These are phyloP conservation scores for Ceratobasidium sp. DNA, from an alignment of 1,284 basidiomycete genomes.

Conservation along the genomic window DNA sequence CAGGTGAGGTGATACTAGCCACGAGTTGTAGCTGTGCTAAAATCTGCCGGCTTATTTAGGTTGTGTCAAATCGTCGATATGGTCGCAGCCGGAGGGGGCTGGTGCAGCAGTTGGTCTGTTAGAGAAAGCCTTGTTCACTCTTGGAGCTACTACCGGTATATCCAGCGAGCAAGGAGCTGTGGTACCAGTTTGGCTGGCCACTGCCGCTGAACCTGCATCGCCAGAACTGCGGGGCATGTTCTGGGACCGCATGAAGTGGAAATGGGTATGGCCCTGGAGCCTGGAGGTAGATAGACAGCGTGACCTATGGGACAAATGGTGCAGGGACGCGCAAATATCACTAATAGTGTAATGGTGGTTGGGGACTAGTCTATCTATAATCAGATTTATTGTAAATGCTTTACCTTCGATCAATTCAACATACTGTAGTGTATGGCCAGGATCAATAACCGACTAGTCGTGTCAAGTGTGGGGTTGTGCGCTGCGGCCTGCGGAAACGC, in stretches of 20 bases:
- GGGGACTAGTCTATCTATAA: no score
- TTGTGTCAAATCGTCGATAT: slow-evolving; percentile 12
- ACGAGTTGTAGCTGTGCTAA: not conserved
- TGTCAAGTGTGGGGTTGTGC: no score
- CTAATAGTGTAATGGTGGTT: not conserved
- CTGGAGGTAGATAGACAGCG: slow-evolving; percentile 19
- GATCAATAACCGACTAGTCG: no score
- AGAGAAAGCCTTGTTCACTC: not conserved
- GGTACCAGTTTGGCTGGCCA: slow-evolving; percentile 32
- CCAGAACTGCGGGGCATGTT: slow-evolving; percentile 37
- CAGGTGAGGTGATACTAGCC: slow-evolving; percentile 19
- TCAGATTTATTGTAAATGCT: no score
- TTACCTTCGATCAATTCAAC: no score
- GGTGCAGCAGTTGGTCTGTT: not conserved
- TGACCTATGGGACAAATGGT: slow-evolving; percentile 28
- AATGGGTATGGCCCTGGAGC: slow-evolving; percentile 36
- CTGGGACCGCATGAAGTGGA: slow-evolving; percentile 41
- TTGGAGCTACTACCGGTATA: slow-evolving; percentile 28
- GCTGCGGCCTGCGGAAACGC: no score
- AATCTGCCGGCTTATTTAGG: not conserved
- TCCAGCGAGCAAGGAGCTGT: slow-evolving; percentile 38
- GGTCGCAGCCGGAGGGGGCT: slow-evolving; percentile 8
- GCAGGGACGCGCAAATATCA: not conserved
- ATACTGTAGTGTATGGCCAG: no score
- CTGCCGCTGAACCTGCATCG: slow-evolving; percentile 4